These are phyloP conservation scores for Periconia sp. DNA, from an alignment of 2,329 filamentous ascomycete species.

Conservation along the genomic window DNA sequence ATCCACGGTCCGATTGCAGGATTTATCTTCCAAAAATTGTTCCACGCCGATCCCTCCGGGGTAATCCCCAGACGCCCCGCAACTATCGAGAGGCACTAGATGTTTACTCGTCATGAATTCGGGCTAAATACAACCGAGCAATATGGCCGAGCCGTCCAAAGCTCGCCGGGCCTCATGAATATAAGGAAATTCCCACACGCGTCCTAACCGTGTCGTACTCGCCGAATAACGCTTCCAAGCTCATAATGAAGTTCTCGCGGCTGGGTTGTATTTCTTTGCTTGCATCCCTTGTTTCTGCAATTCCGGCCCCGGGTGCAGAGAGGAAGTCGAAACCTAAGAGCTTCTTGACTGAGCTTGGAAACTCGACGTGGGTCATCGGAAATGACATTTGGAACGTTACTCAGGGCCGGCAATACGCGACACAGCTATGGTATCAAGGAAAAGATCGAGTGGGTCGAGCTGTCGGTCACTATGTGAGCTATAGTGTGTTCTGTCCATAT, in stretches of 20 bases:
- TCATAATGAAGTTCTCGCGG: constrained; percentile 22
- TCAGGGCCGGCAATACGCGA: constrained; percentile 45
- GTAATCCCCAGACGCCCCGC: constrained; percentile 11
- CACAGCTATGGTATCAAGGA: constrained; percentile 50
- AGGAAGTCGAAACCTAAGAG: constrained; percentile 31
- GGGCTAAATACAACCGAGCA: constrained; percentile 11
- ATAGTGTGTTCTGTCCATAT: constrained; percentile 39
- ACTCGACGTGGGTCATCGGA: constrained; percentile 46
- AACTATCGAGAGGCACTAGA: not conserved
- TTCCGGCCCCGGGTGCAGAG: constrained; percentile 26
- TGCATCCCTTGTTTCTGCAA: constrained; percentile 8
- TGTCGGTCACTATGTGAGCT: constrained; percentile 53
- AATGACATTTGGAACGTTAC: constrained; percentile 53
- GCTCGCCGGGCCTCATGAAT: not conserved
- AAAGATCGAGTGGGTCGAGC: constrained; percentile 51
- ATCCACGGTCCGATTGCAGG: constrained; percentile 10
- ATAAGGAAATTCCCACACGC: constrained; percentile 4
- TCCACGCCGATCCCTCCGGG: constrained; percentile 8
- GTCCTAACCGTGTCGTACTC: not conserved
- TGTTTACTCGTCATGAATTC: constrained; percentile 3
- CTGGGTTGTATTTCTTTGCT: constrained; percentile 24
- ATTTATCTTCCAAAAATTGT: constrained; percentile 4
- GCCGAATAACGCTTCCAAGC: too few relatives aligned
- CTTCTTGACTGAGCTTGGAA: constrained; percentile 41
- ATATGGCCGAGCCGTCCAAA: not conserved